Conservation (phyloP, 257 asterid species). For the Solanum pimpinellifolium region DNA sequence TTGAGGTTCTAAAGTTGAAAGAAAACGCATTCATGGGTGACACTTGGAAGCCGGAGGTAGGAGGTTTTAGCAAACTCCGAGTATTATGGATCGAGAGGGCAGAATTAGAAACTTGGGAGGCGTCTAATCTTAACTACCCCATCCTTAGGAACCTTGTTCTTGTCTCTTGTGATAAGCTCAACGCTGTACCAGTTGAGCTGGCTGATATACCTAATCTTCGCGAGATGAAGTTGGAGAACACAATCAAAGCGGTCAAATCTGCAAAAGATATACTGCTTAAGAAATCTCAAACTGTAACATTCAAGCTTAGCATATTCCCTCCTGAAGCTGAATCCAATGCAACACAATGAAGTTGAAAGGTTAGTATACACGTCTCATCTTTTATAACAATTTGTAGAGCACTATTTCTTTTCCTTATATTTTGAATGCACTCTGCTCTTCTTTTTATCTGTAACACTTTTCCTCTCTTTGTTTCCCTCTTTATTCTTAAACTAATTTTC, state of each 20-base stretch:
- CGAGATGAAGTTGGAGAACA: neutral
- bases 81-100: neutral
- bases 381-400: neutral
- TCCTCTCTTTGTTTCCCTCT: neutral
- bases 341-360: neutral
- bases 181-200: neutral
- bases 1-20: conserved; percentile 33
- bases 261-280: neutral
- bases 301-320: neutral
- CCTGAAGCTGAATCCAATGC: neutral
- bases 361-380: neutral
- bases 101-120: neutral
- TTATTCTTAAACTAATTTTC: neutral
- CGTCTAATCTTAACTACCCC: neutral
- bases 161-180: neutral
- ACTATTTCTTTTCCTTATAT: neutral
- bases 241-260: neutral
- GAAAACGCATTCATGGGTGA: neutral
- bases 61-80: neutral
- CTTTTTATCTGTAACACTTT: neutral
- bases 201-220: neutral
- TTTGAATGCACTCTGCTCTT: neutral
- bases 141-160: neutral
- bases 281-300: neutral
- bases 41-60: neutral